phyloP scores from a whole-genome alignment of 768 basidiomycete genomes.

The Calocera viscosa region DNA sequence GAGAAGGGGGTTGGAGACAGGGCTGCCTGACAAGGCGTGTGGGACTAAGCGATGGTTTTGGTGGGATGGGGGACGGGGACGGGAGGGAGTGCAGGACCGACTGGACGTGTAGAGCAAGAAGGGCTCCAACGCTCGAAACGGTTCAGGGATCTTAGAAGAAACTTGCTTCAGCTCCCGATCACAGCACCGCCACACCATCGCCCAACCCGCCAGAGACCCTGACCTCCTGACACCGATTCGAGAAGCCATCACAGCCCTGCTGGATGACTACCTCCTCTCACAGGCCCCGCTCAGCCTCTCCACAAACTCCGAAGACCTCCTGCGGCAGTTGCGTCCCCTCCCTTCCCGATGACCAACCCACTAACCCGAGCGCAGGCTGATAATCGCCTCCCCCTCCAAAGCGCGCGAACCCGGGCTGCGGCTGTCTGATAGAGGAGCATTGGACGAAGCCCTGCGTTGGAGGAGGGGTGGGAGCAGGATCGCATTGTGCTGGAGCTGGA shows the following conservation, averaged over 20 bases:
- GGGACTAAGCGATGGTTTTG: slow-evolving; percentile 3
- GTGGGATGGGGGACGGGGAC: not conserved
- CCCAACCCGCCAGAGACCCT: not conserved
- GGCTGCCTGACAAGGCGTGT: slow-evolving; percentile 9
- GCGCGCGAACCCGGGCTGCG: not conserved
- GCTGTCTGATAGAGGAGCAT: not conserved
- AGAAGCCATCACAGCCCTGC: not conserved
- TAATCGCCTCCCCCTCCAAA: not conserved
- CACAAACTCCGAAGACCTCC: not conserved
- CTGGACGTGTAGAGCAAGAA: not conserved
- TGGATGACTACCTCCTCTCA: not conserved
- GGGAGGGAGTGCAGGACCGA: not conserved
- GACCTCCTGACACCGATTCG: not conserved
- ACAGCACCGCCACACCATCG: not conserved
- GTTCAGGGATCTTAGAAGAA: not conserved
- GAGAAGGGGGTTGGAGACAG: not conserved
- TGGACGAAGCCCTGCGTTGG: not conserved
- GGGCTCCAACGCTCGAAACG: not conserved
- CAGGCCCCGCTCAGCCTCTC: not conserved
- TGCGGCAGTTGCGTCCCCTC: not conserved
- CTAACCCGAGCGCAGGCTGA: not conserved
- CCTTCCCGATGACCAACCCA: not conserved
- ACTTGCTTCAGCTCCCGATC: not conserved
- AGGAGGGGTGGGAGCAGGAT: not conserved
- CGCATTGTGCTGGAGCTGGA: not conserved